phyloP scores from a whole-genome alignment of 139 green algal genomes.

The Chlamydomonas sphaeroides region DNA sequence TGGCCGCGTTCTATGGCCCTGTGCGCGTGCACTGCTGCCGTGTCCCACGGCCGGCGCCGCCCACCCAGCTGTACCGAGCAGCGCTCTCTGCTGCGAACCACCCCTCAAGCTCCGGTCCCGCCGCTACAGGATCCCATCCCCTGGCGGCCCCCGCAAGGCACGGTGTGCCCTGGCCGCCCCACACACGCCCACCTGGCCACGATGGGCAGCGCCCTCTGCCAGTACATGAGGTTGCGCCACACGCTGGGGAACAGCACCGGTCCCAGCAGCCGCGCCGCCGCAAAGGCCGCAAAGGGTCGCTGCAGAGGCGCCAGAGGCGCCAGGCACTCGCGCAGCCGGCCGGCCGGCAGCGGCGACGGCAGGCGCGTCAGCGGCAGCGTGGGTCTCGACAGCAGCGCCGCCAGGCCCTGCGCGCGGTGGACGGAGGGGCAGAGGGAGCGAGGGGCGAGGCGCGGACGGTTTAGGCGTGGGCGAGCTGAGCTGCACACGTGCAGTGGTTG shows the following conservation, averaged over 20 bases:
- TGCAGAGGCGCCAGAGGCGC: slow-evolving; percentile 17
- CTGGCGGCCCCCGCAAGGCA: too few relatives aligned
- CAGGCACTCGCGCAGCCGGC: background rate
- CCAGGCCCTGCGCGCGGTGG: background rate
- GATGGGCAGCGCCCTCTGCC: slow-evolving; percentile 45
- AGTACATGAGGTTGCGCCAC: slow-evolving; percentile 48
- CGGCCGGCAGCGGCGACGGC: background rate
- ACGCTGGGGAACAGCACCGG: slow-evolving; percentile 28
- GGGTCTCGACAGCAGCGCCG: background rate
- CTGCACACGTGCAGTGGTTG: background rate
- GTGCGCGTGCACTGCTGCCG: too few relatives aligned
- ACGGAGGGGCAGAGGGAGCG: too few relatives aligned
- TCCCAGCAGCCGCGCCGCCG: slow-evolving; percentile 2
- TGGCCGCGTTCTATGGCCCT: too few relatives aligned
- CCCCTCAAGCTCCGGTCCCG: too few relatives aligned
- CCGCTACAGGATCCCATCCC: too few relatives aligned
- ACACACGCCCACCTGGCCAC: background rate
- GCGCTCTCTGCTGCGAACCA: too few relatives aligned
- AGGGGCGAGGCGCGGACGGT: background rate
- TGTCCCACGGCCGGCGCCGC: too few relatives aligned
- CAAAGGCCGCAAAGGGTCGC: slow-evolving; percentile 19
- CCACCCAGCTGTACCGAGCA: too few relatives aligned
- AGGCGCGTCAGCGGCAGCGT: background rate
- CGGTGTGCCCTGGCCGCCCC: too few relatives aligned
- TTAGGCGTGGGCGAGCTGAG: background rate